Evolutionary conservation across 257 asterid species (phyloP), one percentile per base, ranked within the genome.

Genomic region (Linderniella brevidens): DNA sequence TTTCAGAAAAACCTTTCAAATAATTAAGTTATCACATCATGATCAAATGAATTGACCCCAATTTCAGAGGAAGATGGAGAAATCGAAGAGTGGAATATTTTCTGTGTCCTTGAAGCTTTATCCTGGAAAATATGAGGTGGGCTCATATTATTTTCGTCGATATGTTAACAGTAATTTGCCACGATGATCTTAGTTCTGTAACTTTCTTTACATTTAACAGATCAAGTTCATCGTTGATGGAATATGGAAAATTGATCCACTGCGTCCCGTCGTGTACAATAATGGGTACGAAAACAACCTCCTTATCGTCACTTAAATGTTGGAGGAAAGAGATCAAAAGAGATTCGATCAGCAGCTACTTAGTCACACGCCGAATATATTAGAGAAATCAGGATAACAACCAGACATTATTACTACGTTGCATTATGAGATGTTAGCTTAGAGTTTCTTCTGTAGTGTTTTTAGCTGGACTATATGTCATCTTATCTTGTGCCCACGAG

Each of bases 41-140:
- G n/a, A n/a, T 37, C 40, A 37, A 37, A 11, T 11, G 11, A 11
- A 13, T 59, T 62, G 40, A 54, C 51, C 38, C 14, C 65, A 52
- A 36, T 65, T 75, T 64, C 94, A 90, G 99, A 75, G 86, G 56
- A 85, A 77, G 88, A 77, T 90, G 99, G 68, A 73, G 55, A 85
- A 67, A 69, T 77, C 79, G 7, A 60, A 29, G 55, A 61, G 79
- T 1, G 96, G 96, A 35, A 35, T 70, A 15, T 90, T 85, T 61
- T 74, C 88, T 16, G 19, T 69, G 46, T 56, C 52, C 75, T 64
- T 90, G 46, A 77, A 54, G 82, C 72, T 84, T 64, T 81, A 88
- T 57, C 99, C 94, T 0, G 99, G 99, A 52, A 79, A 72, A 74
- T 79, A 90, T 10, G 99, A 90, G 93, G 99, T 85, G 60, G 16